These are phyloP conservation scores for Diaporthe vaccinii DNA, from an alignment of 2,329 filamentous ascomycete genomes.

Conservation along the genomic window DNA sequence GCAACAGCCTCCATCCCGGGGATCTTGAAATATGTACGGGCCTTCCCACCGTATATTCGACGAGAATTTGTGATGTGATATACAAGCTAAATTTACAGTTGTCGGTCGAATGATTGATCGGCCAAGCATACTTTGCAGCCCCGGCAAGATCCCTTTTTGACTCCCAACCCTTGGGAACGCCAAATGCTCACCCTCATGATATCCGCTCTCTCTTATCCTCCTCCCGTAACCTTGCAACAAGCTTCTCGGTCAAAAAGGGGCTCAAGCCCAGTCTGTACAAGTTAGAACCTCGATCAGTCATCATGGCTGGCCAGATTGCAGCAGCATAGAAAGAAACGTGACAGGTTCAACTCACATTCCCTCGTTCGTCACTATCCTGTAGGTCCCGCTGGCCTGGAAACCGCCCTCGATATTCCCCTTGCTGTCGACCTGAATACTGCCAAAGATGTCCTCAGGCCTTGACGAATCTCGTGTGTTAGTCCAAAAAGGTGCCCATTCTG, in stretches of 20 bases:
- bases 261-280: slow-evolving; percentile 37
- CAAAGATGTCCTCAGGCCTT: slow-evolving; percentile 76
- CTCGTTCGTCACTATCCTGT: slow-evolving; percentile 43
- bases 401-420: slow-evolving; percentile 69
- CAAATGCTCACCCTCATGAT: neutral
- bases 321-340: neutral
- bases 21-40: neutral
- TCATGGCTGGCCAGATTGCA: neutral
- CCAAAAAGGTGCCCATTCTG: neutral
- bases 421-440: slow-evolving; percentile 74
- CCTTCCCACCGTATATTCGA: neutral
- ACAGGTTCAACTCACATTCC: slow-evolving; percentile 38
- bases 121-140: neutral
- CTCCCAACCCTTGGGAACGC: neutral
- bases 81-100: neutral
- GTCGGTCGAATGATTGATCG: too few relatives aligned
- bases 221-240: slow-evolving; percentile 36
- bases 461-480: neutral
- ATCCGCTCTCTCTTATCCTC: slow-evolving; percentile 38
- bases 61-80: neutral
- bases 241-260: slow-evolving; percentile 40
- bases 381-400: slow-evolving; percentile 71
- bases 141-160: neutral
- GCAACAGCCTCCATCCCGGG: neutral
- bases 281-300: neutral